Base-by-base conservation (phyloP, 2,329 filamentous ascomycete genomes). In the Ophiostoma triangulosporum region DNA sequence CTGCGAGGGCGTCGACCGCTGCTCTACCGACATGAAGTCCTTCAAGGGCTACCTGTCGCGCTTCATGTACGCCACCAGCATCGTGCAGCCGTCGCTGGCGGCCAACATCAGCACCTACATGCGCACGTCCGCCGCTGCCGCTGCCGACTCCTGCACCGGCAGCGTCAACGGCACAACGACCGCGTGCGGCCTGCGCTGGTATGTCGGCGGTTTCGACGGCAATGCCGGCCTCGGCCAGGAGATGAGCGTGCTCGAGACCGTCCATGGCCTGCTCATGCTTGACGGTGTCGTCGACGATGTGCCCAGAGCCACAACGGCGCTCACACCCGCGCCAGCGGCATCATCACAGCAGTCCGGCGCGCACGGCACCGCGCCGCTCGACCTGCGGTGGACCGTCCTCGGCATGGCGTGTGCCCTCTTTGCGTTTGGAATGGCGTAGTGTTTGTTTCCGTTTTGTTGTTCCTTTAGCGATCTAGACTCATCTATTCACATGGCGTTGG, bases 1-100 rank as follows among this genome's bases (percentile, higher is more conserved):
- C n/a, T 87, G 83, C 68, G 83, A 87, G 64, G 67, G 65, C 4
- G 66, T 70, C 55, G 66, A 68, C 51, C 70, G 62, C 0, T 88
- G 84, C 66, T 76, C 79, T 62, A 71, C 68, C 50, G 82, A 86
- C 65, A 80, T 82, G 72, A 75, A 73, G 60, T 79, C 77, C 8
- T 84, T 83, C 74, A 88, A 87, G 67, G 81, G 74, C 43, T 83
- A 81, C 63, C 71, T 84, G 29, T 71, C 80, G 26, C 78, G 81
- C 53, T 83, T 81, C 68, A 76, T 84, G 69, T 82, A 75, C 67
- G 71, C 75, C 46, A 73, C 78, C 3, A 71, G 77, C 32, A 63
- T 73, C 50, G 70, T 83, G 66, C 70, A 80, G 55, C 78, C 81
- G 9, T 73, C 72, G 20, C 74, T 81, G 20, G 66, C 67, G 3